These are phyloP conservation scores for Lasiosphaeria miniovina DNA, from an alignment of 495 filamentous ascomycete species.

Conservation along the genomic window DNA sequence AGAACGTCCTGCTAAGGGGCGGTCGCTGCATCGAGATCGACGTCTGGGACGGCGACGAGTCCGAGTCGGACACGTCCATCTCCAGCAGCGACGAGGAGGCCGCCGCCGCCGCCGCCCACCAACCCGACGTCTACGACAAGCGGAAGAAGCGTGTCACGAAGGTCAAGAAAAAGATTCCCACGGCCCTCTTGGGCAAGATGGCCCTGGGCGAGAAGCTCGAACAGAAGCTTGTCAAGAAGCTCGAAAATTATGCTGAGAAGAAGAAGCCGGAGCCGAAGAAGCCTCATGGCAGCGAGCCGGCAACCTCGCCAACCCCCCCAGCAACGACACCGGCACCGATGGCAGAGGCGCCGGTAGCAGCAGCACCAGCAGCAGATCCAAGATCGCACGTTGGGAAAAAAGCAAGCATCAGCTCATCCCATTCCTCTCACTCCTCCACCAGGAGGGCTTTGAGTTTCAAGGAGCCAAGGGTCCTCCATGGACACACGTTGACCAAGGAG, in stretches of 20 bases:
- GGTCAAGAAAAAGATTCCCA: conserved; percentile 37
- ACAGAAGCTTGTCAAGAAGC: conserved; percentile 38
- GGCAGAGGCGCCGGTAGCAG: conserved; percentile 12
- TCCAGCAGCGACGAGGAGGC: conserved; percentile 31
- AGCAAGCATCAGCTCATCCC: conserved; percentile 20
- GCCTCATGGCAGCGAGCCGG: background rate
- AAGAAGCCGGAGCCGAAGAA: conserved; percentile 10
- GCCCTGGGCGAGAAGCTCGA: conserved; percentile 38
- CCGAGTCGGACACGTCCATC: conserved; percentile 38
- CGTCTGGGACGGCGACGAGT: conserved; percentile 82
- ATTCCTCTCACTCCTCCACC: conserved; percentile 4
- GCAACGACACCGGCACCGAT: background rate
- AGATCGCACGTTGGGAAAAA: conserved; percentile 15
- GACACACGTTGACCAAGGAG: conserved; percentile 85
- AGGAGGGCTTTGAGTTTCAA: conserved; percentile 15
- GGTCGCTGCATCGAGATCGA: conserved; percentile 95
- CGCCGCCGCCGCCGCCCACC: background rate
- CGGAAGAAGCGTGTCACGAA: conserved; percentile 21
- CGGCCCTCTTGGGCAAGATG: conserved; percentile 37
- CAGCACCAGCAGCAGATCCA: conserved; percentile 32
- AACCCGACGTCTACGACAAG: conserved; percentile 17
- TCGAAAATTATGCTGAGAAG: conserved; percentile 30
- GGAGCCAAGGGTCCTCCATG: conserved; percentile 82
- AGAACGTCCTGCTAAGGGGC: conserved; percentile 75
- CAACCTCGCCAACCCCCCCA: background rate